Conservation (phyloP, 2,329 filamentous ascomycete species). For the Cercospora citrullina region DNA sequence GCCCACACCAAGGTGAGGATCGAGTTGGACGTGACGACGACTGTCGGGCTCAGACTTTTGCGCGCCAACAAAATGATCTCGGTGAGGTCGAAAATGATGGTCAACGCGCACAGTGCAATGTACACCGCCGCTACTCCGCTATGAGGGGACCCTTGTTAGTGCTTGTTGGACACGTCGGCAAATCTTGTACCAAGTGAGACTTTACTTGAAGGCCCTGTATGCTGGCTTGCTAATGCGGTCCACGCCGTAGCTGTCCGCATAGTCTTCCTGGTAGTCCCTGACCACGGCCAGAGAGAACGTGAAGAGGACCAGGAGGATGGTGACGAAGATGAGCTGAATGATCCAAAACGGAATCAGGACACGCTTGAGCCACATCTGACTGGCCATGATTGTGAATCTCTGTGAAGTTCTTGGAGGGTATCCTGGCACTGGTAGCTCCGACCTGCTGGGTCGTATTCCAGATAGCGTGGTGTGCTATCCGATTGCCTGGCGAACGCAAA, state of each 20-base stretch:
- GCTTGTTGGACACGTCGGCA: slow-evolving; percentile 16
- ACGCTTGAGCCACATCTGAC: slow-evolving; percentile 34
- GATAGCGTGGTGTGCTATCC: slow-evolving; percentile 5
- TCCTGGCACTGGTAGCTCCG: slow-evolving; percentile 7
- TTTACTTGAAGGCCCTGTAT: slow-evolving; percentile 20
- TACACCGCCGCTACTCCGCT: slow-evolving; percentile 28
- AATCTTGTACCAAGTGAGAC: slow-evolving; percentile 18
- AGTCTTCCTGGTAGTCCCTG: slow-evolving; percentile 9
- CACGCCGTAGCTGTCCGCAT: slow-evolving; percentile 5
- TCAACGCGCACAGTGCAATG: slow-evolving; percentile 27
- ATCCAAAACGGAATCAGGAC: slow-evolving; percentile 36
- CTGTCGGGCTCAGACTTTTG: slow-evolving; percentile 29
- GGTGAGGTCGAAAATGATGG: slow-evolving; percentile 32
- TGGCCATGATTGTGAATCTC: slow-evolving; percentile 19
- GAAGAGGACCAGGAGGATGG: slow-evolving; percentile 21
- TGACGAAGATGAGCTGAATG: slow-evolving; percentile 25
- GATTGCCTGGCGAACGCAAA: neutral
- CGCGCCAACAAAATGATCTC: slow-evolving; percentile 32
- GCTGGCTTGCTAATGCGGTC: slow-evolving; percentile 11
- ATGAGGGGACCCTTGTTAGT: slow-evolving; percentile 24
- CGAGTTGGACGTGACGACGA: slow-evolving; percentile 30
- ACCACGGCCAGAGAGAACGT: slow-evolving; percentile 12
- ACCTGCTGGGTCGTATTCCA: slow-evolving; percentile 4
- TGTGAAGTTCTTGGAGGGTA: neutral
- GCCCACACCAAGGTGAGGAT: slow-evolving; percentile 32